These are phyloP conservation scores for Geranium incanum DNA, from an alignment of 441 rosid genomes.

Conservation along the genomic window DNA sequence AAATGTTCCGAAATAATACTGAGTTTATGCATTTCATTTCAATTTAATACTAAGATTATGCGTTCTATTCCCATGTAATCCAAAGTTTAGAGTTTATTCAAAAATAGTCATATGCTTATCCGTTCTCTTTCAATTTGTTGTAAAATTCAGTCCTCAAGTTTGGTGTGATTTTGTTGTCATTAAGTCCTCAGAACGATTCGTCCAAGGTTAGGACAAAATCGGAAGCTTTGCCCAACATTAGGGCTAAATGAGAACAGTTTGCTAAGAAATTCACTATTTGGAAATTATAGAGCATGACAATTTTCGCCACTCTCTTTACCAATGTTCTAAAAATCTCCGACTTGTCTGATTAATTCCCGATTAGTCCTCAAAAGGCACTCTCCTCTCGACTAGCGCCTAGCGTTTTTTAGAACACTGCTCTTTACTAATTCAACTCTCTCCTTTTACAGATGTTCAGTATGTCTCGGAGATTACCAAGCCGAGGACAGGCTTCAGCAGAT, in stretches of 20 bases:
- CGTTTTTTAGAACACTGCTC: not conserved
- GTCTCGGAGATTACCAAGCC: conserved; percentile 72
- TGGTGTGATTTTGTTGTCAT: not conserved
- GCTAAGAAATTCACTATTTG: not conserved
- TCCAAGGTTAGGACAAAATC: too few species aligned
- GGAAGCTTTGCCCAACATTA: too few species aligned
- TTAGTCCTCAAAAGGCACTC: too few species aligned
- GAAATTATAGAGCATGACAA: not conserved
- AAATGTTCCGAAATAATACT: not conserved
- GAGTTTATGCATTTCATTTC: too few species aligned
- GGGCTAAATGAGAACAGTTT: too few species aligned
- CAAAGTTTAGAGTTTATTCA: not conserved
- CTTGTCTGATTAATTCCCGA: too few species aligned
- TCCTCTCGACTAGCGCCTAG: too few species aligned
- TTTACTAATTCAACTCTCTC: not conserved
- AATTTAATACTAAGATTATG: not conserved
- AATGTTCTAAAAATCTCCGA: too few species aligned
- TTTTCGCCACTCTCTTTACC: too few species aligned
- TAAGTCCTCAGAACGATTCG: not conserved
- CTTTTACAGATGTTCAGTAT: conserved; percentile 64
- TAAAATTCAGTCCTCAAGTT: not conserved
- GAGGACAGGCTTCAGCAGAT: conserved; percentile 81
- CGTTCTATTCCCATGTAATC: too few species aligned
- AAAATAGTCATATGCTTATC: not conserved
- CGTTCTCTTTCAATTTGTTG: not conserved